A percentile compares a stretch with the other conserved stretches of the same genome.
phyloP scores from a whole-genome alignment of 148 eudicot genomes.

The Chenopodium berlandieri region DNA sequence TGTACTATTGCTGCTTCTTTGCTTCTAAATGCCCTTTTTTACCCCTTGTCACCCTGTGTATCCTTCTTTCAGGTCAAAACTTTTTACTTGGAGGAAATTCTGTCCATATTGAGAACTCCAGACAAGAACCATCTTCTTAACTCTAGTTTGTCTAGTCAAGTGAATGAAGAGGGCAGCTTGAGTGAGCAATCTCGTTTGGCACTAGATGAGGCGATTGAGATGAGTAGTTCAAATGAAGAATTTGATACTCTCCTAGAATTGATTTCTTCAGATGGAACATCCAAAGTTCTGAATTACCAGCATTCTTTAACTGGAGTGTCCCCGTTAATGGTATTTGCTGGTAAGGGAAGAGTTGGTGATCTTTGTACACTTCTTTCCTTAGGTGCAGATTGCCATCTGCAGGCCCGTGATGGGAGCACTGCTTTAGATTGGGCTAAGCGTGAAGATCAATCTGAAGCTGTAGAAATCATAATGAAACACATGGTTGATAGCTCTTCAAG shows the following conservation, averaged over 20 bases:
- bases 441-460: slow-evolving; percentile 56
- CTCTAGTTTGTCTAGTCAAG: slow-evolving; percentile 24
- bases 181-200: slow-evolving; percentile 52
- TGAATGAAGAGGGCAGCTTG: slow-evolving; percentile 38
- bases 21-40: background rate
- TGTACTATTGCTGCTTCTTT: background rate
- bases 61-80: slow-evolving; percentile 62
- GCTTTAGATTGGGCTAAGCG: slow-evolving; percentile 79
- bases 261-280: slow-evolving; percentile 52
- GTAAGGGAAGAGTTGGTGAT: slow-evolving; percentile 77
- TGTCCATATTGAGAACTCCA: slow-evolving; percentile 47
- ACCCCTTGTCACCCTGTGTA: background rate
- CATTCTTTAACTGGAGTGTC: slow-evolving; percentile 79
- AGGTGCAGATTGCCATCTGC: slow-evolving; percentile 71
- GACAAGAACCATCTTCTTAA: slow-evolving; percentile 49
- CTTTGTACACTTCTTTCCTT: slow-evolving; percentile 83
- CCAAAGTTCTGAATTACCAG: slow-evolving; percentile 58
- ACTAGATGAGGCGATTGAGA: slow-evolving; percentile 81
- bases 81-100: slow-evolving; percentile 81
- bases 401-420: slow-evolving; percentile 65
- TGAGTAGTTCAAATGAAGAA: slow-evolving; percentile 68
- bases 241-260: slow-evolving; percentile 69
- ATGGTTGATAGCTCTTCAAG: slow-evolving; percentile 38
- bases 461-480: slow-evolving; percentile 60
- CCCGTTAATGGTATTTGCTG: slow-evolving; percentile 84